A percentile compares a stretch with the other conserved stretches of the same genome.
Conservation (phyloP, 164 flowering plant species). For the Nelumbo lutea region DNA sequence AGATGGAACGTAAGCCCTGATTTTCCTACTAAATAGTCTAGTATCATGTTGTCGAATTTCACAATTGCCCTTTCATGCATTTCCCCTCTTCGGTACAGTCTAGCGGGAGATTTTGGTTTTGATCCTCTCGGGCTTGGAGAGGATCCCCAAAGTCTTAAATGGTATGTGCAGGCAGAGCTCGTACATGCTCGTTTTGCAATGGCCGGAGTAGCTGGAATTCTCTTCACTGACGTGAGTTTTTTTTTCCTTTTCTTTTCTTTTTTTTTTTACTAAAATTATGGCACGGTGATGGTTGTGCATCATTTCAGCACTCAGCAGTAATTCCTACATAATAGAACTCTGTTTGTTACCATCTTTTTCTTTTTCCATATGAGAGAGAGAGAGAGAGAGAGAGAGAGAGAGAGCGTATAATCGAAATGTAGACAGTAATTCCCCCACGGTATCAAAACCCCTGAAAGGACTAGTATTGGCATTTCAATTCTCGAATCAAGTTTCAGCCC, state of each 20-base stretch:
- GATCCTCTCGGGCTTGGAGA: slow-evolving; percentile 98
- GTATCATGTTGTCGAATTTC: not conserved
- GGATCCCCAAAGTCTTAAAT: slow-evolving; percentile 76
- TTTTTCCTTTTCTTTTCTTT: not conserved
- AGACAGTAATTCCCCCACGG: not conserved
- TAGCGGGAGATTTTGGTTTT: slow-evolving; percentile 88
- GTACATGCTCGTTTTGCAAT: slow-evolving; percentile 93
- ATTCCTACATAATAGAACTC: not conserved
- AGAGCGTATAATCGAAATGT: not conserved
- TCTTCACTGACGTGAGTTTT: slow-evolving; percentile 72
- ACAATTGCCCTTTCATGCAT: not conserved
- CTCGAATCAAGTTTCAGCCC: no score
- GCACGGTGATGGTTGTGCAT: not conserved
- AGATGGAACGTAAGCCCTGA: slow-evolving; percentile 63
- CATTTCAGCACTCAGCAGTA: not conserved
- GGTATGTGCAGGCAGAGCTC: slow-evolving; percentile 96
- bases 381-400: not conserved
- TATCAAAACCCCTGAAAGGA: no score
- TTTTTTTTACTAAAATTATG: not conserved
- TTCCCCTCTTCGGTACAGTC: slow-evolving; percentile 26
- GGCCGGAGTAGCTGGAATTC: slow-evolving; percentile 95
- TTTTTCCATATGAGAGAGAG: not conserved
- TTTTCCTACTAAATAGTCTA: not conserved
- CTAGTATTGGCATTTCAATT: no score
- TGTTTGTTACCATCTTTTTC: not conserved